These are phyloP conservation scores for Microstegium vimineum DNA, from an alignment of 176 grass and related monocot species.

Conservation along the genomic window DNA sequence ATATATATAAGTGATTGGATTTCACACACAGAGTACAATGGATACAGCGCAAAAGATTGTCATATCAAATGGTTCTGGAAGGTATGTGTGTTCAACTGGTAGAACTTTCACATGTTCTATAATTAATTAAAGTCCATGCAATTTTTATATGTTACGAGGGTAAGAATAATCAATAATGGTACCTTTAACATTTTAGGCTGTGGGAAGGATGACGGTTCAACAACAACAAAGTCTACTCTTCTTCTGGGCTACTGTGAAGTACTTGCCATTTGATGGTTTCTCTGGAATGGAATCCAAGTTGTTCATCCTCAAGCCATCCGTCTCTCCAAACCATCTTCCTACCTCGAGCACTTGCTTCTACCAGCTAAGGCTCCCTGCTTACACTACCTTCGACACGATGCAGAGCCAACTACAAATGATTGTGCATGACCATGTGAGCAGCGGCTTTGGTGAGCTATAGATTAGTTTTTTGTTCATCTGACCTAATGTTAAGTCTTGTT, in stretches of 20 bases:
- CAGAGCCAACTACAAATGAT: slow-evolving; percentile 38
- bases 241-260: slow-evolving; percentile 73
- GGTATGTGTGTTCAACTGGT: slow-evolving; percentile 25
- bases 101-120: background rate
- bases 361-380: slow-evolving; percentile 45
- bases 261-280: slow-evolving; percentile 55
- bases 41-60: slow-evolving; percentile 40
- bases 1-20: slow-evolving; percentile 59
- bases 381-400: slow-evolving; percentile 44
- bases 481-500: too few relatives aligned
- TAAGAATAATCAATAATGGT: too few relatives aligned
- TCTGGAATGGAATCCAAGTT: slow-evolving; percentile 37
- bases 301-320: slow-evolving; percentile 36
- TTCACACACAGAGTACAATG: slow-evolving; percentile 49
- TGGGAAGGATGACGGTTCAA: slow-evolving; percentile 48
- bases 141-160: background rate
- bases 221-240: slow-evolving; percentile 47
- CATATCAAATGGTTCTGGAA: slow-evolving; percentile 79
- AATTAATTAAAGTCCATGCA: background rate
- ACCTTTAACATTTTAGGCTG: slow-evolving; percentile 24
- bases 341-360: slow-evolving; percentile 64
- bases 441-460: slow-evolving; percentile 33
- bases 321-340: slow-evolving; percentile 46
- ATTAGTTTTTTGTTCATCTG: too few relatives aligned
- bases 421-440: slow-evolving; percentile 57